Conservation (phyloP, 169 alveolate species). For the Babesia bovis region DNA sequence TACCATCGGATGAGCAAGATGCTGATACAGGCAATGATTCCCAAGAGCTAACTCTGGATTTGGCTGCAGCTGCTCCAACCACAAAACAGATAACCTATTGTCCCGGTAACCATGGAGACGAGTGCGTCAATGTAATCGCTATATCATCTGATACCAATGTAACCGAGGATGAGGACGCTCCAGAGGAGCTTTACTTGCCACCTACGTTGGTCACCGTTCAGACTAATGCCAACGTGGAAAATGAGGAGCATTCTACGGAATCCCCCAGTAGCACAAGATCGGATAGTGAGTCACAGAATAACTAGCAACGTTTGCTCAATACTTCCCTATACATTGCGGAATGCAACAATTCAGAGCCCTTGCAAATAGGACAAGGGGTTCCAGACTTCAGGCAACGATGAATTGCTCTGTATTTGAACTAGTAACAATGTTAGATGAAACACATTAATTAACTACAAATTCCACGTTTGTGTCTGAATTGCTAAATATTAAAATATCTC, state of each 20-base stretch:
- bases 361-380: too few species aligned
- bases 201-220: constrained; percentile 42
- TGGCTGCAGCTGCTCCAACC: constrained; percentile 15
- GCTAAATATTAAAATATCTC: background rate
- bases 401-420: background rate
- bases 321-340: too few species aligned
- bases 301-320: too few species aligned
- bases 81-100: background rate
- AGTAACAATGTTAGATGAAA: background rate
- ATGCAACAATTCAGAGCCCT: too few species aligned
- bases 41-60: constrained; percentile 39
- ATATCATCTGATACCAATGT: background rate
- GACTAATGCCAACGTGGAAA: constrained; percentile 11
- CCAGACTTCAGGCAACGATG: too few species aligned
- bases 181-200: constrained; percentile 52
- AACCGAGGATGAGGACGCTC: constrained; percentile 23
- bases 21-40: background rate
- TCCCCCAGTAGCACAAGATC: background rate
- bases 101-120: background rate
- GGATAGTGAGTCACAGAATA: background rate
- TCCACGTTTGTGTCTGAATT: background rate
- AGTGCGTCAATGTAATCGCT: background rate
- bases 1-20: background rate
- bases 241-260: background rate
- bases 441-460: too few species aligned